Percentiles rank a stretch among this genome's conserved stretches.
These are phyloP conservation scores for Rhodosporidiobolus odoratus DNA, from an alignment of 768 basidiomycete genomes.

Conservation along the genomic window DNA sequence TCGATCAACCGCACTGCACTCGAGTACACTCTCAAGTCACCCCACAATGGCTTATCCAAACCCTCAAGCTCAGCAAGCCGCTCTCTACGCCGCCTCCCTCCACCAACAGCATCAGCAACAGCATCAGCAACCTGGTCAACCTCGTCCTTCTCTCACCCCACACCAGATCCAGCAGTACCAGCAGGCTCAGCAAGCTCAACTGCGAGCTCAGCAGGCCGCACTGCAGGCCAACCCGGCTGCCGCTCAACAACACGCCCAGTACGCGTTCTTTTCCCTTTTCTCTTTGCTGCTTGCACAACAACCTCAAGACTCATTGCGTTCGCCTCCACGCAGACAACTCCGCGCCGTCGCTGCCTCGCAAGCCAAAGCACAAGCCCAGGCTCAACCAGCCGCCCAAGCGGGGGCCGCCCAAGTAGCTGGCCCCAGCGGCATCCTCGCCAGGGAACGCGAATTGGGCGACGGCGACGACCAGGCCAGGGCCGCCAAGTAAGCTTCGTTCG, in stretches of 20 bases:
- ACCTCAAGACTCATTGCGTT: background rate
- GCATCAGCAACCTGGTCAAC: background rate
- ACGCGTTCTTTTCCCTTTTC: background rate
- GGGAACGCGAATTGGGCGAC: constrained; percentile 5
- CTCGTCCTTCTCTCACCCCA: background rate
- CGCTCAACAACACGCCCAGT: background rate
- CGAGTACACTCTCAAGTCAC: no score
- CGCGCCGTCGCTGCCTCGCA: background rate
- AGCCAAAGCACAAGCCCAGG: background rate
- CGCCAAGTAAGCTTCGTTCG: constrained; percentile 7
- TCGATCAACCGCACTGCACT: no score
- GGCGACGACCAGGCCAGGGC: constrained; percentile 13
- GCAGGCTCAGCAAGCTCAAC: background rate
- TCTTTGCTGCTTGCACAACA: background rate
- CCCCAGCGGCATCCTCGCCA: background rate
- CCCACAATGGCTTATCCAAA: background rate
- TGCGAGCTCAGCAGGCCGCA: background rate
- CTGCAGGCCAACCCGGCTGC: background rate
- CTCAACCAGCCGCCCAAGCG: background rate
- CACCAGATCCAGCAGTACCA: background rate
- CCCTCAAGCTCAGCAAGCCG: no score
- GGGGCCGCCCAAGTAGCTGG: background rate
- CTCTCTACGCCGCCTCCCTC: background rate
- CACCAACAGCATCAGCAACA: no score
- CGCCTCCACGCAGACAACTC: background rate